phyloP scores from a whole-genome alignment of 2,329 filamentous ascomycete genomes.

The Cercospora zeae-maydis region DNA sequence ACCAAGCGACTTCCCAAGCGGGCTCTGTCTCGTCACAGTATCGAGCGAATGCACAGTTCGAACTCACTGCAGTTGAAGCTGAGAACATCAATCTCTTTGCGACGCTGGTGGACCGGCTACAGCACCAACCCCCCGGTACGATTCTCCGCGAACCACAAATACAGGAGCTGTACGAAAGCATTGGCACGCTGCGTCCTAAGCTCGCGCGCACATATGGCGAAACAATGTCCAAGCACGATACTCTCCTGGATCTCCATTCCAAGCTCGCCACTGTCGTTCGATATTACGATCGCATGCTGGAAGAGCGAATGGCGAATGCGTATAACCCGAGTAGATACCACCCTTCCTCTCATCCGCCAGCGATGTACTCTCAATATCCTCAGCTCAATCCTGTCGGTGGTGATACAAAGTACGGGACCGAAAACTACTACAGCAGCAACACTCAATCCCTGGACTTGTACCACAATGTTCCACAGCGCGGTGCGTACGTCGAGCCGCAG shows the following conservation, averaged over 20 bases:
- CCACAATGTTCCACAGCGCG: background rate
- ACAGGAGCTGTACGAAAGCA: constrained; percentile 95
- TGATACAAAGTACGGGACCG: constrained; percentile 53
- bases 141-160: constrained; percentile 97
- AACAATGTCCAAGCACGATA: constrained; percentile 99
- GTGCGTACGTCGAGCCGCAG: constrained; percentile 42
- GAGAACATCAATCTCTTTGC: constrained; percentile 97
- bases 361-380: constrained; percentile 62
- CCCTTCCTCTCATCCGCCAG: constrained; percentile 32
- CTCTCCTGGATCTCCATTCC: constrained; percentile 85
- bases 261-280: constrained; percentile 94
- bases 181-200: constrained; percentile 88
- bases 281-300: constrained; percentile 97
- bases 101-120: constrained; percentile 86
- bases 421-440: constrained; percentile 78
- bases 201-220: constrained; percentile 93
- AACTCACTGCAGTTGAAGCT: constrained; percentile 86
- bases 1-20: constrained; percentile 55
- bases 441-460: constrained; percentile 50
- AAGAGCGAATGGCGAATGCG: constrained; percentile 88
- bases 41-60: constrained; percentile 86
- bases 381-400: constrained; percentile 58
- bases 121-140: constrained; percentile 91
- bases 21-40: constrained; percentile 52
- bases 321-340: constrained; percentile 69